Evolutionary conservation across 192 early-diverging fungal genomes (phyloP), one percentile per base, ranked within the genome.

Genomic region (Glomus cerebriforme): DNA sequence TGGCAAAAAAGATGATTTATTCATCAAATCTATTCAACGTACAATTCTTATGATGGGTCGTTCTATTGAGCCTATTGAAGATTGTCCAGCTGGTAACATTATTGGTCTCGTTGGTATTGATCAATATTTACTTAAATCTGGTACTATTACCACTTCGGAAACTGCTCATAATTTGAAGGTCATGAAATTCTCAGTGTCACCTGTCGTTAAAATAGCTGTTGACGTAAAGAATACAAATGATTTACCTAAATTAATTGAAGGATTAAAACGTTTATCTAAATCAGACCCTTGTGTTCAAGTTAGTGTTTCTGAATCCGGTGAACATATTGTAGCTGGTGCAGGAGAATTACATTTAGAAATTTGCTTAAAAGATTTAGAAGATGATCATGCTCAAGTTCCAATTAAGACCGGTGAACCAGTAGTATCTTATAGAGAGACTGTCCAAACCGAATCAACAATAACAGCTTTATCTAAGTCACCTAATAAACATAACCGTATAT

Each of bases 401-500:
- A 85, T 99, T 81, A 93, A 92, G 85, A 92, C 83, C 75, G 93
- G 95, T 85, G 93, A 98, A 83, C 96, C 97, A 32, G 95, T 99
- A 58, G 96, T 98, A 80, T 91, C 90, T 76, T 97, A 95, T 90
- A 91, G 96, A 89, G 97, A 99, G 87, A 99, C 97, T 43, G 91
- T 97, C 83, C 87, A 87, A 78, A 85, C 89, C 78, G 93, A 94
- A 86, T 97, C 96, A 15, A 84, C 84, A 79, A 89, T 95, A 62
- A 81, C 84, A 79, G 90, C 90, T 75, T 86, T 98, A 83, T 94
- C 98, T 85, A 98, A 99, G 92, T 98, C 96, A 66, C 96, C 97
- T 87, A 99, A 99, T 93, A 99, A 99, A 93, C 98, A 97, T 92
- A 99, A 99, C 93, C 98, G 98, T 96, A 92, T 99, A 89, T 96